These are phyloP conservation scores for Boletus reticulatus DNA, from an alignment of 768 basidiomycete genomes.

Conservation along the genomic window DNA sequence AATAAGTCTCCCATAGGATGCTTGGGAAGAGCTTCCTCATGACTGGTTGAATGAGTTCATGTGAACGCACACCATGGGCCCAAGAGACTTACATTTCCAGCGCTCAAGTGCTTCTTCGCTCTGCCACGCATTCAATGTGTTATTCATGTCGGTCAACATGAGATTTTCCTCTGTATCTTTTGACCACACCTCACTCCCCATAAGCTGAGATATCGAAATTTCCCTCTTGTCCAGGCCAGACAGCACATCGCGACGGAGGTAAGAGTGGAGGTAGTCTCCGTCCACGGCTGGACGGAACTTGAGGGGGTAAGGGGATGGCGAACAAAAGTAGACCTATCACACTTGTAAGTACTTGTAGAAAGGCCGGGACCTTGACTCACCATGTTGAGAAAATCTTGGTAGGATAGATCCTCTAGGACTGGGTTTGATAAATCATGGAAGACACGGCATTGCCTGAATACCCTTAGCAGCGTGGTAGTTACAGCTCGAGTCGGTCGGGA, in stretches of 20 bases:
- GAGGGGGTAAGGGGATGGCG: constrained; percentile 48
- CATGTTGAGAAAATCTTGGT: constrained; percentile 67
- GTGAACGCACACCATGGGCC: neutral
- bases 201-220: constrained; percentile 44
- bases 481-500: constrained; percentile 66
- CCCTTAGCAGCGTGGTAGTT: constrained; percentile 61
- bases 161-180: constrained; percentile 40
- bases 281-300: constrained; percentile 54
- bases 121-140: constrained; percentile 67
- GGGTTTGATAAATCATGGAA: constrained; percentile 68
- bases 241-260: constrained; percentile 62
- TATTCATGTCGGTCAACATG: constrained; percentile 60
- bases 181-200: constrained; percentile 19
- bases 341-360: constrained; percentile 4
- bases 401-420: constrained; percentile 45
- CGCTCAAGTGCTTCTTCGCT: constrained; percentile 61
- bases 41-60: constrained; percentile 39
- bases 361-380: constrained; percentile 38
- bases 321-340: constrained; percentile 80
- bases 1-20: constrained; percentile 78
- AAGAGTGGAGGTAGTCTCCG: constrained; percentile 68
- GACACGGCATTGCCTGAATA: constrained; percentile 77
- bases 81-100: constrained; percentile 61
- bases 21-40: constrained; percentile 79
- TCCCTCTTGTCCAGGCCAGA: constrained; percentile 51